Percentiles rank a stretch among this genome's conserved stretches.
Evolutionary conservation across 176 grass and related monocot genomes (phyloP).

Genomic region (Miscanthus lutarioriparius): DNA sequence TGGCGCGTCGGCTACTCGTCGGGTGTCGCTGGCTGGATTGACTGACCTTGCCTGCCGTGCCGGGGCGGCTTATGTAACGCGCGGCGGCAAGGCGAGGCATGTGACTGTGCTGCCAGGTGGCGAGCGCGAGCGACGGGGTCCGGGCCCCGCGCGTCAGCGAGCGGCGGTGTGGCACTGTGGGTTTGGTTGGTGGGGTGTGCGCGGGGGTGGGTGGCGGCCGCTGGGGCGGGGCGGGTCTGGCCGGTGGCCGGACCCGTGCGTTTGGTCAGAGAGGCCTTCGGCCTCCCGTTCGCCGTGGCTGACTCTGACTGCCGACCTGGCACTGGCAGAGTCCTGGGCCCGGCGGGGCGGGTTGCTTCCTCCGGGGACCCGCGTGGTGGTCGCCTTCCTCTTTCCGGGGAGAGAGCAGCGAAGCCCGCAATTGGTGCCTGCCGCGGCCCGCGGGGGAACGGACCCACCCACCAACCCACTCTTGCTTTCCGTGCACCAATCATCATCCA

Average conservation of each 20-base stretch:
- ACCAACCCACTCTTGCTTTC: background rate
- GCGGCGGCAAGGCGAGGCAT: background rate
- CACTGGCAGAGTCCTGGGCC: background rate
- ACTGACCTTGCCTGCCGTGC: constrained; percentile 8
- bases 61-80: background rate
- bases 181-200: background rate
- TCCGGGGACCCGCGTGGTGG: background rate
- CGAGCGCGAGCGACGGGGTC: background rate
- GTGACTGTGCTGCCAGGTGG: background rate
- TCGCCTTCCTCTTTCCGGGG: too few species aligned
- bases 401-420: background rate
- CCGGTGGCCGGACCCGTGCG: background rate
- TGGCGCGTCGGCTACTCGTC: background rate
- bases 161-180: background rate
- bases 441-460: background rate
- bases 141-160: constrained; percentile 10
- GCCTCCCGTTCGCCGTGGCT: background rate
- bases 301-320: background rate
- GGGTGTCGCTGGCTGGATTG: background rate
- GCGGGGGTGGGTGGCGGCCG: background rate
- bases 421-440: background rate
- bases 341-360: background rate
- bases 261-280: background rate
- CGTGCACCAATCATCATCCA: background rate
- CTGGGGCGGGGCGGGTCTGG: too few species aligned